Evolutionary conservation across 495 filamentous ascomycete genomes (phyloP).

Genomic region (Sporormia fimetaria): DNA sequence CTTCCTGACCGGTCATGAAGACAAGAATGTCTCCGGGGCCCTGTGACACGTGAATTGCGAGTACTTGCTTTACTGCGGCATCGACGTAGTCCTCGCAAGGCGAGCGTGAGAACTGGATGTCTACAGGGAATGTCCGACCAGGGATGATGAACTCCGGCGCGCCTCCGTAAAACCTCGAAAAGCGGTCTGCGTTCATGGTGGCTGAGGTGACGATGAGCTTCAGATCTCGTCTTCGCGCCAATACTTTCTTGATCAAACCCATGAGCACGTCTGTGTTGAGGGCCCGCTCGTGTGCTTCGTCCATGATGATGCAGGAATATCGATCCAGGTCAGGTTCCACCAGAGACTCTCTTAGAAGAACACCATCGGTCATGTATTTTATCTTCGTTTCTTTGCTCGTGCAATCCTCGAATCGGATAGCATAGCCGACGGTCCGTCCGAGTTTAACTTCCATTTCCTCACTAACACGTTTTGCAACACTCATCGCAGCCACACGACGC

Average conservation of each 20-base stretch:
- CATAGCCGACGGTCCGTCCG: slow-evolving; percentile 83
- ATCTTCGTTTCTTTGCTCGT: slow-evolving; percentile 89
- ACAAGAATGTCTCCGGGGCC: slow-evolving; percentile 87
- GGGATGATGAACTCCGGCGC: slow-evolving; percentile 96
- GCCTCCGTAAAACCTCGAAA: slow-evolving; percentile 94
- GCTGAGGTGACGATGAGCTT: slow-evolving; percentile 97
- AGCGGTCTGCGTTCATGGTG: slow-evolving; percentile 96
- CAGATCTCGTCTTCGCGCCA: slow-evolving; percentile 78
- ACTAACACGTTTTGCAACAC: slow-evolving; percentile 93
- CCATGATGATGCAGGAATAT: slow-evolving; percentile 99
- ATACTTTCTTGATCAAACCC: slow-evolving; percentile 94
- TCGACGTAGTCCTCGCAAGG: slow-evolving; percentile 98
- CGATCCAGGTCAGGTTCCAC: slow-evolving; percentile 86
- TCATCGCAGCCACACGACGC: slow-evolving; percentile 96
- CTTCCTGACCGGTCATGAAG: slow-evolving; percentile 99
- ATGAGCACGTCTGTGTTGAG: slow-evolving; percentile 96
- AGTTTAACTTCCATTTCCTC: slow-evolving; percentile 99
- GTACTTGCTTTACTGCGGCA: slow-evolving; percentile 87
- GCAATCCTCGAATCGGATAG: slow-evolving; percentile 98
- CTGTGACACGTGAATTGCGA: slow-evolving; percentile 95
- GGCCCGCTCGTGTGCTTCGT: slow-evolving; percentile 95
- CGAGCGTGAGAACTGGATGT: slow-evolving; percentile 88
- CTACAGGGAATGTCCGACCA: slow-evolving; percentile 92
- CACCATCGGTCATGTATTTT: slow-evolving; percentile 99
- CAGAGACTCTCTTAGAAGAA: slow-evolving; percentile 84